A percentile compares a stretch with the other conserved stretches of the same genome.
Evolutionary conservation across 139 green algal species (phyloP).

Genomic region (Chlamydomonas sp.): DNA sequence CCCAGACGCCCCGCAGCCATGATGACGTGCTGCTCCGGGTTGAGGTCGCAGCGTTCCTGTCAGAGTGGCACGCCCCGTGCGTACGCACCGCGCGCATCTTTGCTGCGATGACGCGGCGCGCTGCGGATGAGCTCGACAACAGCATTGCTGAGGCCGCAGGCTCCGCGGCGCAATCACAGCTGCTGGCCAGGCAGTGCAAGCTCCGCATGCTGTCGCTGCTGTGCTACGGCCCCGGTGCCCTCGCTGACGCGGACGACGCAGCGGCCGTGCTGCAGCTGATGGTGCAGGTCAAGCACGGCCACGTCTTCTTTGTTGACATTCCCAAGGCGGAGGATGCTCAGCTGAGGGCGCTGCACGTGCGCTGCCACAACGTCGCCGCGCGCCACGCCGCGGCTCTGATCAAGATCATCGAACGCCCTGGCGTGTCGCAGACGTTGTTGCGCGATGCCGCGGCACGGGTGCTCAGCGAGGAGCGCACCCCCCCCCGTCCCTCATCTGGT

Average conservation of each 20-base stretch:
- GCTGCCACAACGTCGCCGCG: conserved; percentile 22
- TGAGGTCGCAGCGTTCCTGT: conserved; percentile 39
- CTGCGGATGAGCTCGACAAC: conserved; percentile 27
- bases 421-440: too few species aligned
- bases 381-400: background rate
- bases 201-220: conserved; percentile 12
- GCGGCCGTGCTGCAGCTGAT: conserved; percentile 18
- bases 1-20: conserved; percentile 21
- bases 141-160: conserved; percentile 10
- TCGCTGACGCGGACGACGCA: background rate
- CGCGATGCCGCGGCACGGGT: too few species aligned
- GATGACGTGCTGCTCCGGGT: too few species aligned
- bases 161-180: background rate
- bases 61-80: conserved; percentile 15
- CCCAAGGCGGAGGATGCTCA: background rate
- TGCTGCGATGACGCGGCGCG: conserved; percentile 26
- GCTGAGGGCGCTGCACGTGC: conserved; percentile 17
- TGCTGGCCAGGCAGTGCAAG: conserved; percentile 22
- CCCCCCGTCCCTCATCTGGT: too few species aligned
- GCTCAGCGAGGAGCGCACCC: too few species aligned
- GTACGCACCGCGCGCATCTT: conserved; percentile 22
- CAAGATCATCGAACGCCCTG: too few species aligned
- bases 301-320: conserved; percentile 19
- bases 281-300: conserved; percentile 30
- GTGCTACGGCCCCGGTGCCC: background rate